phyloP scores from a whole-genome alignment of 441 rosid species.

The Euphorbia celastroides region DNA sequence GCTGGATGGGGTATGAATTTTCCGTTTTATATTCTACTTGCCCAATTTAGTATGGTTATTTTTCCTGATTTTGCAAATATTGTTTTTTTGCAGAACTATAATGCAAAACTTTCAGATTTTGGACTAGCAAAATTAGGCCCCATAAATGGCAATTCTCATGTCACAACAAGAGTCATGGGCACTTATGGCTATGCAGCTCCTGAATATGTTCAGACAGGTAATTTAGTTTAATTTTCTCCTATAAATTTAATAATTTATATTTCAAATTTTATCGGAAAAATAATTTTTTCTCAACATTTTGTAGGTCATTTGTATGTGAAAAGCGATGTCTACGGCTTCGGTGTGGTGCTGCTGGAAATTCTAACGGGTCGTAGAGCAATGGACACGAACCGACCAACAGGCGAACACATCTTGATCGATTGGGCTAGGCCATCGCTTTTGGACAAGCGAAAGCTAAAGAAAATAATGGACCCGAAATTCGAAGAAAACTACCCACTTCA shows the following conservation, averaged over 20 bases:
- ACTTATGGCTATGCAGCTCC: conserved; percentile 89
- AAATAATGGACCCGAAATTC: conserved; percentile 63
- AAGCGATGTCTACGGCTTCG: conserved; percentile 91
- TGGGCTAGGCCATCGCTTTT: conserved; percentile 50
- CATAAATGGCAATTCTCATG: conserved; percentile 55
- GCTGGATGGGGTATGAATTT: conserved; percentile 52
- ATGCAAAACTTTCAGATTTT: conserved; percentile 83
- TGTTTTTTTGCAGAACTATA: conserved; percentile 37
- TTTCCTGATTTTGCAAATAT: background rate
- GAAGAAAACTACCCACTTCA: conserved; percentile 43
- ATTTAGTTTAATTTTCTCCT: background rate
- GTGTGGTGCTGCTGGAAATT: conserved; percentile 74
- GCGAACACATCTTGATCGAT: conserved; percentile 45
- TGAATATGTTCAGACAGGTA: conserved; percentile 77
- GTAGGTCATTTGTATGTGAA: conserved; percentile 76
- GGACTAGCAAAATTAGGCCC: conserved; percentile 84
- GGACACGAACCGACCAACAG: conserved; percentile 49
- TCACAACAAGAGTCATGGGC: conserved; percentile 72
- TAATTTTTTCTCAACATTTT: background rate
- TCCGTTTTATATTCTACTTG: background rate
- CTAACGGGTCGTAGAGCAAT: conserved; percentile 61
- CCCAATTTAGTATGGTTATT: background rate
- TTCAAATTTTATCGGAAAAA: too few relatives aligned
- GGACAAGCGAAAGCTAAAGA: conserved; percentile 45
- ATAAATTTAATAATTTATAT: background rate